Evolutionary conservation across 495 filamentous ascomycete species (phyloP), one percentile per base, ranked within the genome.

Genomic region (Aspergillus sclerotiicarbonarius): DNA sequence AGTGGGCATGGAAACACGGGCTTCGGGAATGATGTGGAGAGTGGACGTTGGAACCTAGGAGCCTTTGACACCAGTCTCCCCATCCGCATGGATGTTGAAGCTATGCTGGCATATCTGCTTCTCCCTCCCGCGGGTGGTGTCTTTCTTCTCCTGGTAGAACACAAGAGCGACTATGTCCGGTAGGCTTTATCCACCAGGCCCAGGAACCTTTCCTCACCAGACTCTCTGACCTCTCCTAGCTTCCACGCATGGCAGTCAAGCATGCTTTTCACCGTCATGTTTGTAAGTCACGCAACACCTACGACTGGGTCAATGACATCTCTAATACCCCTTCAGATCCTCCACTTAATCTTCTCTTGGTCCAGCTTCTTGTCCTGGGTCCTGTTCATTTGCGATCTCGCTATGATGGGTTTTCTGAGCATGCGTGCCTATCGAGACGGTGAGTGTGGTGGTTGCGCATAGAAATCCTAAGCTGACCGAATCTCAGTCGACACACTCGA

Each of bases 161-260:
- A 91, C 64, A 93, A 94, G 81, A 96, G 91, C 64, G 94, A 98
- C 73, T 98, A 96, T 70, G 94, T 98, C 37, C 79, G 94, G 91
- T 96, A 71, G 48, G 85, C 37, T 83, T 16, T 8, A 15, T 46
- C 16, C 7, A 5, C 13, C 37, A 50, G 20, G 15, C 41, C 19
- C 49, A 12, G 5, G 8, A 3, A 15, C 48, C 4, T 8, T 53
- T 25, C 35, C 18, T 58, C 69, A 16, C 68, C 46, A 29, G 41
- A 45, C 16, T 32, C 15, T 9, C 12, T 3, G 44, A 68, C 33
- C 6, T 39, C 10, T 21, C 31, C 16, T 63, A 95, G 91, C 62
- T 96, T 96, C 60, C 94, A 98, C 71, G 94, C 92, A 8, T 97
- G 94, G 93, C 93, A 98, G 74, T 90, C 87, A 4, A 88, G 87